Conservation (phyloP, 2,329 filamentous ascomycete species). For the Pestalotiopsis sp. region DNA sequence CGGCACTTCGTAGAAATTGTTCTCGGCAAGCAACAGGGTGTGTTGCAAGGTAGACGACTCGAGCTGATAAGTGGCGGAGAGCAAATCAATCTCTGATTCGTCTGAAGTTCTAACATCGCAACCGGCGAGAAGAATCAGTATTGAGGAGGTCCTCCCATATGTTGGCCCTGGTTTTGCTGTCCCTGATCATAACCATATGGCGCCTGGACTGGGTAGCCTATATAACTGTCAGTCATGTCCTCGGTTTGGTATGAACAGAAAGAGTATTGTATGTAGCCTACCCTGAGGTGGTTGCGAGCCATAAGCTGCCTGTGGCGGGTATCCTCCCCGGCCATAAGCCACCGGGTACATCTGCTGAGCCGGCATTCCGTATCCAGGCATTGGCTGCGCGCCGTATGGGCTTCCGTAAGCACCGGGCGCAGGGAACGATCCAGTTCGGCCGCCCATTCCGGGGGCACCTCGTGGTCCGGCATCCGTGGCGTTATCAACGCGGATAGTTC, state of each 20-base stretch:
- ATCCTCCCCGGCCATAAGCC: conserved; percentile 47
- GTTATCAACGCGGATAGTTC: conserved; percentile 93
- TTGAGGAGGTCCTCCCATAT: conserved; percentile 26
- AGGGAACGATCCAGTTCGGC: conserved; percentile 34
- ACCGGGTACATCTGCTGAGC: conserved; percentile 41
- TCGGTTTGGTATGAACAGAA: not conserved
- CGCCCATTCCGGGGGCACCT: conserved; percentile 52
- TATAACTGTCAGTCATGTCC: not conserved
- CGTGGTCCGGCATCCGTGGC: conserved; percentile 79
- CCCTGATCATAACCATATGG: conserved; percentile 51
- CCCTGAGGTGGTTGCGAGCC: conserved; percentile 47
- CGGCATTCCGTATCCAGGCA: conserved; percentile 39
- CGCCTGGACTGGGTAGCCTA: conserved; percentile 29
- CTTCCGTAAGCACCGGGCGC: conserved; percentile 36
- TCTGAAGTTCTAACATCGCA: not conserved
- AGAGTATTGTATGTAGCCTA: conserved; percentile 25
- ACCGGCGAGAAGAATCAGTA: conserved; percentile 20
- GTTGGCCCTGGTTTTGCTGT: conserved; percentile 41
- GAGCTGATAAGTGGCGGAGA: not conserved
- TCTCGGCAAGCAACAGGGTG: not conserved
- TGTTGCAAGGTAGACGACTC: not conserved
- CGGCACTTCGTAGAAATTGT: not conserved
- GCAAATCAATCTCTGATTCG: not conserved
- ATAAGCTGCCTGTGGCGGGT: conserved; percentile 40
- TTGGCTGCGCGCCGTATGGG: conserved; percentile 37